Evolutionary conservation across 176 grass and related monocot genomes (phyloP), one percentile per base, ranked within the genome.

Genomic region (Raddia distichophylla): DNA sequence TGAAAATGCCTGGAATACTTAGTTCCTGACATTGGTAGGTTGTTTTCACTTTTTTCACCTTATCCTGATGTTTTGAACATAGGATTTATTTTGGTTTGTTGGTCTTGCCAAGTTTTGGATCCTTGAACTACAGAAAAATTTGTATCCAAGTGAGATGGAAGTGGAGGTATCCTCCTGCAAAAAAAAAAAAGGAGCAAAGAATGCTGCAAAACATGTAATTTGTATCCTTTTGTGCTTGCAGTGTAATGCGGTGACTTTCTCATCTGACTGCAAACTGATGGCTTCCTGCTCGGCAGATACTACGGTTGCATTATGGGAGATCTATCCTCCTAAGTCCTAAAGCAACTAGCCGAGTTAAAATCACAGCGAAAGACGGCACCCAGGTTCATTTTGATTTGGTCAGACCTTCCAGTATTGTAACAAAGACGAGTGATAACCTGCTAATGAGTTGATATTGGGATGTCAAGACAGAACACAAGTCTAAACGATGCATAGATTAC

Each of bases 261-360:
- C 95, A 81, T 42, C 69, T 47, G 95, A 94, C 81, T 82, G 86
- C 78, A 94, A 93, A 84, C 35, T 88, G 78, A 81, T 98, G 92
- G 95, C 95, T 80, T 98, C 95, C 11, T 94, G 95, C 86, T 93
- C 92, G 0, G 84, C 83, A 43, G 95, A 98, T 64, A 91, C 92
- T 12, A 98, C 84, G 0, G 86, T 93, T 67, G 90, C 92, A 74
- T 67, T 98, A 18, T 94, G 95, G 95, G 85, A 94, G 81, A 74
- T 98, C 5, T 98, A 93, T 78, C 92, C 92, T 66, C 92, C 92
- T 37, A 88, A 87, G 68, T 66, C 92, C 92, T 37, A 88, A 87
- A 73, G 22, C 71, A 18, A 4, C 32, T 42, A 81, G 17, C 76
- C 54, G 64, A 75, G 16, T 37, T 61, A 54, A 47, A 22, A 22